Conservation (phyloP, 352 stramenopile genomes). For the Phytophthora nicotianae region DNA sequence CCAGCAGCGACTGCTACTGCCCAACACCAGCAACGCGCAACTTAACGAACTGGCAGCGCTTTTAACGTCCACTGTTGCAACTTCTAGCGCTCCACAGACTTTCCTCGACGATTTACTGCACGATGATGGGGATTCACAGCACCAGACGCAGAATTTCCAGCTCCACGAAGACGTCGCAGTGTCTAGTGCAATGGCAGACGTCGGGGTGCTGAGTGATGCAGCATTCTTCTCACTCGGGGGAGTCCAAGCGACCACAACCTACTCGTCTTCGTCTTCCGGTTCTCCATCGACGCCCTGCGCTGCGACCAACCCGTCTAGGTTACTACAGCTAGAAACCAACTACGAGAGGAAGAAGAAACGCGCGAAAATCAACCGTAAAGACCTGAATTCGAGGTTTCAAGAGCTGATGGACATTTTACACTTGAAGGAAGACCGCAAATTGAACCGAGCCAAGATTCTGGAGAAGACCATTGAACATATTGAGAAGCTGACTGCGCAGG, state of each 20-base stretch:
- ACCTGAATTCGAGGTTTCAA: constrained; percentile 69
- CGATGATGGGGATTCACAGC: constrained; percentile 29
- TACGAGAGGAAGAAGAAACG: constrained; percentile 78
- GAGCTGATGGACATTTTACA: constrained; percentile 70
- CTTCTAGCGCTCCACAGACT: constrained; percentile 17
- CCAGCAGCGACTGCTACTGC: constrained; percentile 8
- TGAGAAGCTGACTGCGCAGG: constrained; percentile 50
- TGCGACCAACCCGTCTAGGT: constrained; percentile 23
- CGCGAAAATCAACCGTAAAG: constrained; percentile 72
- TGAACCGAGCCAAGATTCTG: constrained; percentile 72
- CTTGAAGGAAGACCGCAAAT: constrained; percentile 64
- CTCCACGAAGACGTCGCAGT: constrained; percentile 15
- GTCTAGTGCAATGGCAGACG: constrained; percentile 20
- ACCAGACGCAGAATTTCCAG: constrained; percentile 15
- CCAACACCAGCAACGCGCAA: constrained; percentile 13
- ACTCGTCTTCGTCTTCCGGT: constrained; percentile 22
- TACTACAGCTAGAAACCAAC: constrained; percentile 66
- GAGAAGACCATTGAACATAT: constrained; percentile 70
- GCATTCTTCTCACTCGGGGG: constrained; percentile 27
- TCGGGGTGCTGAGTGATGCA: constrained; percentile 15
- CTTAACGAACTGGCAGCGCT: constrained; percentile 43
- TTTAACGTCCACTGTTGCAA: constrained; percentile 18
- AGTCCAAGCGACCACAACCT: constrained; percentile 2
- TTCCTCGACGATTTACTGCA: constrained; percentile 58
- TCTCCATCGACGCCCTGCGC: constrained; percentile 15